These are phyloP conservation scores for Quercus lobata DNA, from an alignment of 331 rosid genomes.

Conservation along the genomic window DNA sequence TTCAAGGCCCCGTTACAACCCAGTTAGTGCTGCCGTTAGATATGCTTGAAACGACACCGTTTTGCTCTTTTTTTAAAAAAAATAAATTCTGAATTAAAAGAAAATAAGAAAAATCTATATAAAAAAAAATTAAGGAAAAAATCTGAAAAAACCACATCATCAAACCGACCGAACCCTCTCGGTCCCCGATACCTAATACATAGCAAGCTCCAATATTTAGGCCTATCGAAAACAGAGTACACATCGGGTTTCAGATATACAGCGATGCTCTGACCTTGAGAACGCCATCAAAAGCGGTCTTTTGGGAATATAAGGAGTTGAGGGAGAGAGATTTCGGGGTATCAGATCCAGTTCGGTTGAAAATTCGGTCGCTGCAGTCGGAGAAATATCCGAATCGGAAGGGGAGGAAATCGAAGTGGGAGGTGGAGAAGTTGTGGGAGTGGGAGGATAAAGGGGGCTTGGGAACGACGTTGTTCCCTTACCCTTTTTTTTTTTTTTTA, in stretches of 20 bases:
- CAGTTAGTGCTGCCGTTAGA: too few relatives aligned
- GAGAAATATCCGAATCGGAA: slow-evolving; percentile 45
- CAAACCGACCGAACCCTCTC: slow-evolving; percentile 4
- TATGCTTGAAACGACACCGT: too few relatives aligned
- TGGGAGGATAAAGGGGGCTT: slow-evolving; percentile 6
- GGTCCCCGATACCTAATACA: slow-evolving; percentile 9
- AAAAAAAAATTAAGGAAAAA: too few relatives aligned
- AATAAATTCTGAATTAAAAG: too few relatives aligned
- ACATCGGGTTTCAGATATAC: slow-evolving; percentile 23
- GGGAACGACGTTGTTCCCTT: slow-evolving; percentile 34
- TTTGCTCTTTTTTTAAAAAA: too few relatives aligned
- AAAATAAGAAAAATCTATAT: too few relatives aligned
- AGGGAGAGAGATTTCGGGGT: slow-evolving; percentile 14
- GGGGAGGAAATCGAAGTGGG: slow-evolving; percentile 15
- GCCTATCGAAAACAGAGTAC: neutral
- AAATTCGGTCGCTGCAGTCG: slow-evolving; percentile 42
- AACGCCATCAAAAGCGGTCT: slow-evolving; percentile 32
- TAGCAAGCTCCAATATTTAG: too few relatives aligned
- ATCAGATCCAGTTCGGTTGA: slow-evolving; percentile 1
- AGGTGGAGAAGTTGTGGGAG: neutral
- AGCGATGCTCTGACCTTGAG: slow-evolving; percentile 32
- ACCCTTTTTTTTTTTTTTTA: too few relatives aligned
- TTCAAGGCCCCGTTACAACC: too few relatives aligned
- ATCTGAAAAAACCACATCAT: slow-evolving; percentile 15
- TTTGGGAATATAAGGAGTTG: slow-evolving; percentile 3